Conservation (phyloP, 164 flowering plant species). For the Liriodendron chinense region DNA sequence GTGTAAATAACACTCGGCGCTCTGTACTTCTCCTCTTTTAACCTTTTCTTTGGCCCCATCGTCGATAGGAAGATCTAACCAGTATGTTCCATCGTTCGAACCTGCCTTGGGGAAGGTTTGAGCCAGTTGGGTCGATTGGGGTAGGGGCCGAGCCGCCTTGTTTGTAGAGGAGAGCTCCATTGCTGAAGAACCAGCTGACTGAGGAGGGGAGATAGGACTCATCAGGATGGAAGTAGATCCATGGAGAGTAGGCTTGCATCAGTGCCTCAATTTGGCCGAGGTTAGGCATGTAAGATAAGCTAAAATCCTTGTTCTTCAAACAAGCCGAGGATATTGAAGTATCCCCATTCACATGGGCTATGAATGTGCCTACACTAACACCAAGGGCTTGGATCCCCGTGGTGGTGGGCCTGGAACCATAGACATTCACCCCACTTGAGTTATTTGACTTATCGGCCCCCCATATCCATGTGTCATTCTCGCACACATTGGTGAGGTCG, state of each 20-base stretch:
- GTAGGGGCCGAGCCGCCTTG: slow-evolving; percentile 49
- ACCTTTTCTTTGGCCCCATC: slow-evolving; percentile 37
- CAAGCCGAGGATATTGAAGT: slow-evolving; percentile 34
- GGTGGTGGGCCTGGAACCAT: slow-evolving; percentile 36
- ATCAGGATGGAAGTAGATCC: slow-evolving; percentile 69
- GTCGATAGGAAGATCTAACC: slow-evolving; percentile 79
- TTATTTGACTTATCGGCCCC: slow-evolving; percentile 18
- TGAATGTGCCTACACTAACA: slow-evolving; percentile 56
- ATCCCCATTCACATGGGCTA: slow-evolving; percentile 21
- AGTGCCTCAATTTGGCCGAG: slow-evolving; percentile 44
- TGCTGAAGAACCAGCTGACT: slow-evolving; percentile 68
- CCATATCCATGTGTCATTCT: slow-evolving; percentile 56
- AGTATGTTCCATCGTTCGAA: slow-evolving; percentile 61
- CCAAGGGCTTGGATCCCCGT: slow-evolving; percentile 53
- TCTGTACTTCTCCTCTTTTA: slow-evolving; percentile 56
- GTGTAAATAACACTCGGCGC: slow-evolving; percentile 54
- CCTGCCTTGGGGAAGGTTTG: slow-evolving; percentile 88
- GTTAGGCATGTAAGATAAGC: slow-evolving; percentile 53
- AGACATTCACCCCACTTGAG: slow-evolving; percentile 33
- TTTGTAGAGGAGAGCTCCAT: slow-evolving; percentile 58
- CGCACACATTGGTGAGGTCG: slow-evolving; percentile 52
- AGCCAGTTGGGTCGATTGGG: slow-evolving; percentile 48
- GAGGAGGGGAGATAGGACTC: slow-evolving; percentile 73
- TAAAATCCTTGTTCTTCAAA: slow-evolving; percentile 39
- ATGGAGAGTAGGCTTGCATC: slow-evolving; percentile 57